Conservation (phyloP, 2,329 filamentous ascomycete species). For the Alternaria burnsii region DNA sequence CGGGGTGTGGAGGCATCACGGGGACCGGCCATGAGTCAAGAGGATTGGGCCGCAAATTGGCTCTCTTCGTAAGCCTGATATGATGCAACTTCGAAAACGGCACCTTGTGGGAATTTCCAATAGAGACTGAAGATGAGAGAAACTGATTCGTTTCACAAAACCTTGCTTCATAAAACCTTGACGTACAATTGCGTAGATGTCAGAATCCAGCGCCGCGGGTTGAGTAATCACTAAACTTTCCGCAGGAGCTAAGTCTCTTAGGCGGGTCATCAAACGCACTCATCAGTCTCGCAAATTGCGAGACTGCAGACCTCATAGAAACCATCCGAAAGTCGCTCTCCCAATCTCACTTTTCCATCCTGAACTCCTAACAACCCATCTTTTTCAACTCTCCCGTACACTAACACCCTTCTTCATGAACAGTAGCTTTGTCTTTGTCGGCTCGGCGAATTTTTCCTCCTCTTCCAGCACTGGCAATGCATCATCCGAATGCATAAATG, state of each 20-base stretch:
- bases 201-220: background rate
- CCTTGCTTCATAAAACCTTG: no score
- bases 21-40: background rate
- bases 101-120: background rate
- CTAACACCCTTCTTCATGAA: conserved; percentile 26
- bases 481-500: conserved; percentile 27
- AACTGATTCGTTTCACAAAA: no score
- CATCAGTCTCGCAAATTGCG: background rate
- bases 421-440: conserved; percentile 23
- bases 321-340: background rate
- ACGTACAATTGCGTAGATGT: background rate
- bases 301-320: background rate
- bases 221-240: background rate
- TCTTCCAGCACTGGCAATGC: conserved; percentile 21
- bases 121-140: background rate
- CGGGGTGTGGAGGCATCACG: background rate
- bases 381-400: background rate
- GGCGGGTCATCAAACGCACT: background rate
- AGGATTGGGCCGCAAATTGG: background rate
- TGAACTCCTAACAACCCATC: background rate
- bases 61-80: background rate
- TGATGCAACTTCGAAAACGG: no score
- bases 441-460: conserved; percentile 27
- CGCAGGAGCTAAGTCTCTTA: background rate
- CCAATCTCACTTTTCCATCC: background rate